A percentile compares a stretch with the other conserved stretches of the same genome.
Evolutionary conservation across 2,329 filamentous ascomycete species (phyloP).

Genomic region (Neonectria punicea): DNA sequence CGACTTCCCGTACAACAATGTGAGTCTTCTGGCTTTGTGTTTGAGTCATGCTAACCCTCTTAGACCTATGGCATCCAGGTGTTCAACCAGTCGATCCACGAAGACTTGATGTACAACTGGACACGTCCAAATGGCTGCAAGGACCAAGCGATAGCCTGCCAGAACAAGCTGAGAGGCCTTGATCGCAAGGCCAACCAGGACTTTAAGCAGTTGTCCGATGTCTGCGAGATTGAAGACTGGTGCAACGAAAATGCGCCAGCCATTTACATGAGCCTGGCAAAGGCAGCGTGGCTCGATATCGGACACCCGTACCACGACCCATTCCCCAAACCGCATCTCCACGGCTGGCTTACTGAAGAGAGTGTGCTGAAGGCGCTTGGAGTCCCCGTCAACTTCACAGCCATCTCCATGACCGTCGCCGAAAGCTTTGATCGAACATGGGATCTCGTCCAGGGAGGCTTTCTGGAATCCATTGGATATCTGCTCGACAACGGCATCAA

Average conservation of each 20-base stretch:
- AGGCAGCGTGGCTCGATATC: slow-evolving; percentile 69
- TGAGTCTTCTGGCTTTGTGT: background rate
- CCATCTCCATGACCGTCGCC: slow-evolving; percentile 53
- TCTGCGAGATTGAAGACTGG: slow-evolving; percentile 8
- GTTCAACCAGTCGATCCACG: slow-evolving; percentile 58
- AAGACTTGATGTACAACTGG: slow-evolving; percentile 44
- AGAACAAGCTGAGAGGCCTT: slow-evolving; percentile 58
- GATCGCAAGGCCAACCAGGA: slow-evolving; percentile 43
- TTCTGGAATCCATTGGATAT: slow-evolving; percentile 64
- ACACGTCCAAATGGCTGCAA: slow-evolving; percentile 59
- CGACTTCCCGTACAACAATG: slow-evolving; percentile 68
- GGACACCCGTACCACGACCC: slow-evolving; percentile 65
- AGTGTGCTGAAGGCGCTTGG: slow-evolving; percentile 68
- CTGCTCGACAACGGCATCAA: slow-evolving; percentile 72
- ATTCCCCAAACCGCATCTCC: slow-evolving; percentile 71
- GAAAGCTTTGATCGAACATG: slow-evolving; percentile 70
- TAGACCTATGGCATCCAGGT: slow-evolving; percentile 66
- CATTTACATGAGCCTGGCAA: slow-evolving; percentile 60
- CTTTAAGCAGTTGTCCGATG: background rate
- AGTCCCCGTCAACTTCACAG: slow-evolving; percentile 67
- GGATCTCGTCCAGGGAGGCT: slow-evolving; percentile 63
- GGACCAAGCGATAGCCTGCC: slow-evolving; percentile 64
- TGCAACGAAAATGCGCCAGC: slow-evolving; percentile 51
- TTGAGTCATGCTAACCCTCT: background rate
- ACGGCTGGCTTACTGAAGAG: slow-evolving; percentile 70